A percentile compares a stretch with the other conserved stretches of the same genome.
phyloP scores from a whole-genome alignment of 768 basidiomycete species.

The Paxillus involutus region DNA sequence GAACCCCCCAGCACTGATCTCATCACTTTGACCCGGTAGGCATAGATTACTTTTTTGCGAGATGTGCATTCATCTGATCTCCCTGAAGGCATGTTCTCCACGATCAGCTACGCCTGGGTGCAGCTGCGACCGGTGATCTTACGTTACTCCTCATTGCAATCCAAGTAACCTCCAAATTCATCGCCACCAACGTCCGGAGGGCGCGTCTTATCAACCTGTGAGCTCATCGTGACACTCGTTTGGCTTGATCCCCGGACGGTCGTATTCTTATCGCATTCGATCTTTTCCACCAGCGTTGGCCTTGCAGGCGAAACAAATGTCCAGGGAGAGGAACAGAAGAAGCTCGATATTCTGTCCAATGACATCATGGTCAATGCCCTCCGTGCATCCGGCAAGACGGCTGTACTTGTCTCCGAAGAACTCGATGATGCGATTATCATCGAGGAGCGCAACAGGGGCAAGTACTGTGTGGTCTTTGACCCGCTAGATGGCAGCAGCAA shows the following conservation, averaged over 20 bases:
- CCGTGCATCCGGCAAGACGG: slow-evolving; percentile 93
- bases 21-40: slow-evolving; percentile 89
- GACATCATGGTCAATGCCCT: slow-evolving; percentile 99
- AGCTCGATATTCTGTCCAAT: slow-evolving; percentile 95
- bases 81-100: slow-evolving; percentile 75
- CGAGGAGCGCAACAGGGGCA: slow-evolving; percentile 75
- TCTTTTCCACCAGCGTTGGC: slow-evolving; percentile 67
- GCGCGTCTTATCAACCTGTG: slow-evolving; percentile 97
- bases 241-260: background rate
- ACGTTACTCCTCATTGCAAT: slow-evolving; percentile 94
- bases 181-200: slow-evolving; percentile 96
- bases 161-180: slow-evolving; percentile 95
- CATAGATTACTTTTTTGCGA: background rate
- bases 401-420: slow-evolving; percentile 97
- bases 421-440: slow-evolving; percentile 91
- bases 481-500: slow-evolving; percentile 95
- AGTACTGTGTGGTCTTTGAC: slow-evolving; percentile 98
- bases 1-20: slow-evolving; percentile 81
- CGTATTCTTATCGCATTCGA: slow-evolving; percentile 1
- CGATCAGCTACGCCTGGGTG: slow-evolving; percentile 81
- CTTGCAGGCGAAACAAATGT: slow-evolving; percentile 96
- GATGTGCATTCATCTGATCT: slow-evolving; percentile 2
- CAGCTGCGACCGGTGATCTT: slow-evolving; percentile 87
- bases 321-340: slow-evolving; percentile 99
- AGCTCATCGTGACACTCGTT: slow-evolving; percentile 28